Percentiles rank a stretch among this genome's conserved stretches.
Conservation (phyloP, 345 rosid genomes). For the Atalantia buxifolia region DNA sequence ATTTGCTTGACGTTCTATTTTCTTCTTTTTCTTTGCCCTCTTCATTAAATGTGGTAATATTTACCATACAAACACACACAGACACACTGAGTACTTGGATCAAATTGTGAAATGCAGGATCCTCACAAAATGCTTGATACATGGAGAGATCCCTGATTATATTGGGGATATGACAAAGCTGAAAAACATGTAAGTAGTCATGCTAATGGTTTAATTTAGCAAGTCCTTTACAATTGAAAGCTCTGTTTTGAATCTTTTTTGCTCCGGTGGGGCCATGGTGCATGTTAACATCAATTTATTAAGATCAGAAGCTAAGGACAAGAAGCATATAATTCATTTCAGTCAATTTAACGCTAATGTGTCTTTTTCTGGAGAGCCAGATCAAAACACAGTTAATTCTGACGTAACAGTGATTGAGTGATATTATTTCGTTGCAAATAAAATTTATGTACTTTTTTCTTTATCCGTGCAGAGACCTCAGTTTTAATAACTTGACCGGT, state of each 20-base stretch:
- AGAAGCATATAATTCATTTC: background rate
- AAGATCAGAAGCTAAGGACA: background rate
- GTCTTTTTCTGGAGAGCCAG: background rate
- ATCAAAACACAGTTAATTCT: background rate
- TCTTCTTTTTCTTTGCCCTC: background rate
- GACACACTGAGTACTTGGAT: background rate
- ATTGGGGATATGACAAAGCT: conserved; percentile 56
- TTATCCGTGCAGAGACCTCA: conserved; percentile 64
- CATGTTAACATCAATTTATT: background rate
- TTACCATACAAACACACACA: background rate
- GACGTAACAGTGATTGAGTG: background rate
- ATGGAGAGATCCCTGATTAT: conserved; percentile 59
- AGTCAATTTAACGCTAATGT: background rate
- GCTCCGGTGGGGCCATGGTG: background rate
- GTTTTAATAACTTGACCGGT: conserved; percentile 71
- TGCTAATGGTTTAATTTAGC: background rate
- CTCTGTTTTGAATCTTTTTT: background rate
- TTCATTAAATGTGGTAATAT: background rate
- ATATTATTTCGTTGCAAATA: background rate
- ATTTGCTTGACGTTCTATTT: background rate
- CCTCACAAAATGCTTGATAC: conserved; percentile 57
- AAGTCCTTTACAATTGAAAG: background rate
- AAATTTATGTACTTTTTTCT: conserved; percentile 3
- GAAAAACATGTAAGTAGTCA: conserved; percentile 63
- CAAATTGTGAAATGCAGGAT: conserved; percentile 41